A percentile compares a stretch with the other conserved stretches of the same genome.
phyloP scores from a whole-genome alignment of 345 rosid genomes.

The Erucastrum elatum region DNA sequence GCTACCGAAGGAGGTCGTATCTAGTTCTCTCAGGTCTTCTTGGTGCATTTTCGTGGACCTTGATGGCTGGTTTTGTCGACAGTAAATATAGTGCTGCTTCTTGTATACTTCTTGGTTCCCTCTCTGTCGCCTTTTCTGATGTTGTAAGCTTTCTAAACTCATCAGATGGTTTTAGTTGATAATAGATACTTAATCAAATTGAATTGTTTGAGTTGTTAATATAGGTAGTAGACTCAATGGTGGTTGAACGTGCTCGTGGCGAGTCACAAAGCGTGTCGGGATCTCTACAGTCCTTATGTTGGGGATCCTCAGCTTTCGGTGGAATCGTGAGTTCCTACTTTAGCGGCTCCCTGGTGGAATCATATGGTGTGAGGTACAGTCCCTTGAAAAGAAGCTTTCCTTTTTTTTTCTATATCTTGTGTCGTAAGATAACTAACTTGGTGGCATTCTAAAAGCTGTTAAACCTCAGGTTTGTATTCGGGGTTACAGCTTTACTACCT shows the following conservation, averaged over 20 bases:
- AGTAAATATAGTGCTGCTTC: constrained; percentile 81
- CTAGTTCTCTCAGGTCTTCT: constrained; percentile 93
- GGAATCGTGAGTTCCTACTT: constrained; percentile 95
- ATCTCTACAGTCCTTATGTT: constrained; percentile 89
- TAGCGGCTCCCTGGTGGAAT: constrained; percentile 87
- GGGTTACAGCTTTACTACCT: constrained; percentile 85
- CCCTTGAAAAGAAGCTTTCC: neutral
- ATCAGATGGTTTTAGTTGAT: neutral
- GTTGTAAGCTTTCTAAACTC: constrained; percentile 56
- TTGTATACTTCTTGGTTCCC: constrained; percentile 88
- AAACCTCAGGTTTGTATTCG: constrained; percentile 85
- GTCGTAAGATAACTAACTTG: constrained; percentile 26
- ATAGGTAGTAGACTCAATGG: constrained; percentile 99
- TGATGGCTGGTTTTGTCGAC: constrained; percentile 89
- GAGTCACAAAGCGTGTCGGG: constrained; percentile 94
- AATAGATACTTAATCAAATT: neutral
- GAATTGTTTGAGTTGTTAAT: neutral
- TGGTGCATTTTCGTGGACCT: constrained; percentile 94
- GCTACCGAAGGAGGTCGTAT: constrained; percentile 95
- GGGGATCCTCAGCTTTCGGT: constrained; percentile 99
- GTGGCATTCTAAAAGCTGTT: constrained; percentile 37
- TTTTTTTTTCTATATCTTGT: neutral
- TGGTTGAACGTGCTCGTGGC: constrained; percentile 97
- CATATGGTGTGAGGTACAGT: constrained; percentile 83
- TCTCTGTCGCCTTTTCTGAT: constrained; percentile 97